Conservation (phyloP, 345 rosid genomes). For the Gossypium turneri region DNA sequence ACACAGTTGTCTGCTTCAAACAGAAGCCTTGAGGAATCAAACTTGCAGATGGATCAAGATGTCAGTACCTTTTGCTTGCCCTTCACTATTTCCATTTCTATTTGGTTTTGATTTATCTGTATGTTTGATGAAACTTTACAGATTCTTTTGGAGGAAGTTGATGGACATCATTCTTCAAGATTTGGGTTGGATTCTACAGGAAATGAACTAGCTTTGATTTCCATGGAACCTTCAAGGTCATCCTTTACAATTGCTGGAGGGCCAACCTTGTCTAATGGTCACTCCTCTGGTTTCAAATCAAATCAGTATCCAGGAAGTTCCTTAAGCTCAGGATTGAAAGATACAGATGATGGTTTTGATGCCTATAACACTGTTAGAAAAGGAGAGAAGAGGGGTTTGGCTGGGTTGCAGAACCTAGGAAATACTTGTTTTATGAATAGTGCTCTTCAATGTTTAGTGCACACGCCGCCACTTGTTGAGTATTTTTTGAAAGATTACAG, state of each 20-base stretch:
- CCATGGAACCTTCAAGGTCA: conserved; percentile 63
- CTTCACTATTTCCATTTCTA: not conserved
- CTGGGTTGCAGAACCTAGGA: conserved; percentile 92
- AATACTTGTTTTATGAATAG: conserved; percentile 98
- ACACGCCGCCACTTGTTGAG: conserved; percentile 77
- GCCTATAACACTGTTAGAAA: conserved; percentile 37
- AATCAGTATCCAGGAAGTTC: conserved; percentile 37
- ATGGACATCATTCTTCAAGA: conserved; percentile 39
- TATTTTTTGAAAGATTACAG: conserved; percentile 83
- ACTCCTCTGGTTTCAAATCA: conserved; percentile 42
- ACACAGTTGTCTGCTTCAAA: conserved; percentile 38
- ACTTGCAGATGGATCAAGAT: conserved; percentile 81
- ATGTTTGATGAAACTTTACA: conserved; percentile 32
- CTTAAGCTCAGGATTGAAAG: conserved; percentile 33
- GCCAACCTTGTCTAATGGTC: conserved; percentile 69
- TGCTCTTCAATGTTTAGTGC: conserved; percentile 87
- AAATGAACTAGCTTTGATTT: conserved; percentile 70
- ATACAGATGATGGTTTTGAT: conserved; percentile 39
- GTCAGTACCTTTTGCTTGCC: conserved; percentile 35
- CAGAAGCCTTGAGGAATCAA: conserved; percentile 54
- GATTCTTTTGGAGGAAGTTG: conserved; percentile 76
- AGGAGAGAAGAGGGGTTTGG: conserved; percentile 69
- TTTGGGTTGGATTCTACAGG: conserved; percentile 54
- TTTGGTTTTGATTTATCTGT: conserved; percentile 1
- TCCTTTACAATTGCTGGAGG: conserved; percentile 78